A percentile compares a stretch with the other conserved stretches of the same genome.
Conservation (phyloP, 306 rosid genomes). For the Glycyrrhiza uralensis region DNA sequence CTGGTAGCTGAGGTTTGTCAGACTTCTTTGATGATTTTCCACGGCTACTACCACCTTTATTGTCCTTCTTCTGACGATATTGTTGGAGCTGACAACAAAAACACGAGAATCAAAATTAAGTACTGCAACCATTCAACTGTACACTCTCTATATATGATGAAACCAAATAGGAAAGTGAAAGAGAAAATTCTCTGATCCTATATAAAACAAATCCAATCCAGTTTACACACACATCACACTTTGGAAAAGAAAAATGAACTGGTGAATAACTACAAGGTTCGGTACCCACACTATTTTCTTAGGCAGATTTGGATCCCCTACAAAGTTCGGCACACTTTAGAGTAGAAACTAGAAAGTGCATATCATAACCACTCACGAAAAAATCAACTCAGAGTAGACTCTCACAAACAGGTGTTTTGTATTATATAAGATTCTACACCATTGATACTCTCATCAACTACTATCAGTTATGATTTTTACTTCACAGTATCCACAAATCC, state of each 20-base stretch:
- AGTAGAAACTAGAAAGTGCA: not conserved
- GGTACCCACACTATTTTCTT: not conserved
- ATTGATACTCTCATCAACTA: not conserved
- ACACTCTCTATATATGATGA: not conserved
- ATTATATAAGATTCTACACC: not conserved
- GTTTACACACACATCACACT: not conserved
- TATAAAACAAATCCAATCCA: not conserved
- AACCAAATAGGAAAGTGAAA: not conserved
- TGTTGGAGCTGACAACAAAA: conserved; percentile 70
- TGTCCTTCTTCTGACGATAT: conserved; percentile 87
- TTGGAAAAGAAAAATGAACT: not conserved
- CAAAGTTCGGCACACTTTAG: not conserved
- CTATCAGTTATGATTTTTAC: not conserved
- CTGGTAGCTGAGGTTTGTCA: conserved; percentile 47
- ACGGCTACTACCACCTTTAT: conserved; percentile 67
- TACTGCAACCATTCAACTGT: conserved; percentile 20
- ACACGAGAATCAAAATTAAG: conserved; percentile 21
- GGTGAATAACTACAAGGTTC: not conserved
- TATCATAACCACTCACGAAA: not conserved
- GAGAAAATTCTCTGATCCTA: conserved; percentile 1
- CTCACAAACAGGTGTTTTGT: not conserved
- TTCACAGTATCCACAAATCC: not conserved
- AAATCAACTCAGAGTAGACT: not conserved
- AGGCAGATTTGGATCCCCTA: not conserved
- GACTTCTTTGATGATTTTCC: conserved; percentile 67